A percentile compares a stretch with the other conserved stretches of the same genome.
Conservation (phyloP, 495 filamentous ascomycete genomes). For the Daldinia caldariorum region DNA sequence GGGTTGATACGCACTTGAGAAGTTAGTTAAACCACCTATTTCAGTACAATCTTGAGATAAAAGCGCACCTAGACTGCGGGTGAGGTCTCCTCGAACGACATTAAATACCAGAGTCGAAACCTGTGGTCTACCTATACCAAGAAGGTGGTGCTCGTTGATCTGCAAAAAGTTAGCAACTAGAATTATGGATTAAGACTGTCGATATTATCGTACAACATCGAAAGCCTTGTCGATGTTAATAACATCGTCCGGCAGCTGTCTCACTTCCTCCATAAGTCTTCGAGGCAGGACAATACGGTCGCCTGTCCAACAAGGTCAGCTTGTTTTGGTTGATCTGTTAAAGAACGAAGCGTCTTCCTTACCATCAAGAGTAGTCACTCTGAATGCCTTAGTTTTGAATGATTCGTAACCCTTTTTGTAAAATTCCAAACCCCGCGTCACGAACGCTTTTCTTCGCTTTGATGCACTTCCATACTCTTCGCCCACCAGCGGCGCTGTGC, state of each 20-base stretch:
- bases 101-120: conserved; percentile 20
- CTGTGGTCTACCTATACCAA: conserved; percentile 12
- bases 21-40: not conserved
- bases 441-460: conserved; percentile 49
- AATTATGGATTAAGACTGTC: not conserved
- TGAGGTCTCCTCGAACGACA: conserved; percentile 31
- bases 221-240: conserved; percentile 50
- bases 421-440: conserved; percentile 39
- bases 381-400: conserved; percentile 52
- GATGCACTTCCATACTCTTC: conserved; percentile 46
- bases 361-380: conserved; percentile 47
- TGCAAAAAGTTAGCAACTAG: conserved; percentile 15
- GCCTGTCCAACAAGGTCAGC: conserved; percentile 21
- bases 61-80: conserved; percentile 33
- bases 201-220: conserved; percentile 30
- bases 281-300: conserved; percentile 48
- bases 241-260: conserved; percentile 52
- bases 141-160: conserved; percentile 33
- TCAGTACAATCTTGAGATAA: not conserved
- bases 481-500: conserved; percentile 46
- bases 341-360: conserved; percentile 15
- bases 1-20: conserved; percentile 39
- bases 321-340: not conserved
- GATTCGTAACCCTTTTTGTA: conserved; percentile 50
- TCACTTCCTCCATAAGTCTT: conserved; percentile 49